phyloP scores from a whole-genome alignment of 148 eudicot genomes.

The Dianthus caryophyllus region DNA sequence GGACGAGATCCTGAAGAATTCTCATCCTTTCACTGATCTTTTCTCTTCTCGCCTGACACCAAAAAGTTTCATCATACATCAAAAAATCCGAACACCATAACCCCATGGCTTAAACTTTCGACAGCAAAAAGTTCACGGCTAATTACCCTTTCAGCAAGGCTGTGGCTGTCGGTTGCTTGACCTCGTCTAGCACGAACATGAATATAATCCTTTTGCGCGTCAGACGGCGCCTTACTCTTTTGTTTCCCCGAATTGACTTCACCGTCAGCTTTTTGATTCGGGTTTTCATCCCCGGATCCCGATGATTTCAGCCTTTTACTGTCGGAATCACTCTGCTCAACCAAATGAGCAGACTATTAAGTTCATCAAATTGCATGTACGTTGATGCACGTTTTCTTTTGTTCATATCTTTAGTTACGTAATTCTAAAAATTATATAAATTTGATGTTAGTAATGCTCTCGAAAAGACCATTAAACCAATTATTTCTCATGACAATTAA shows the following conservation, averaged over 20 bases:
- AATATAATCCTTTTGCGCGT: constrained; percentile 80
- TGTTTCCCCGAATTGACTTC: constrained; percentile 53
- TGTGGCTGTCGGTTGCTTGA: constrained; percentile 97
- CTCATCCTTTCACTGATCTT: constrained; percentile 93
- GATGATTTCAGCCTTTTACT: constrained; percentile 54
- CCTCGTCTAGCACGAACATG: constrained; percentile 99
- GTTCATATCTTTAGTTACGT: too few relatives aligned
- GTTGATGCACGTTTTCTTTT: too few relatives aligned
- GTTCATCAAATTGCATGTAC: too few relatives aligned
- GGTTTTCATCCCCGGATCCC: constrained; percentile 43
- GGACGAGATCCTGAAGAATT: constrained; percentile 83
- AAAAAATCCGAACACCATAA: background rate
- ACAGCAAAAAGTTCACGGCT: background rate
- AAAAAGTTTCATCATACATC: background rate
- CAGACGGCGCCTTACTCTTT: constrained; percentile 38
- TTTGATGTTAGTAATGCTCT: too few relatives aligned
- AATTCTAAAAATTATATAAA: too few relatives aligned
- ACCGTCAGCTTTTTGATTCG: constrained; percentile 40
- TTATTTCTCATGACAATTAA: too few relatives aligned
- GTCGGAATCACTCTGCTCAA: constrained; percentile 59
- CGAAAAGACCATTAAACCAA: too few relatives aligned
- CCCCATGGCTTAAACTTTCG: background rate
- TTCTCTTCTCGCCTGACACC: constrained; percentile 82
- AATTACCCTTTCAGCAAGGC: constrained; percentile 90
- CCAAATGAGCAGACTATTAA: background rate